Evolutionary conservation across 352 stramenopile genomes (phyloP).

Genomic region (Pythium inflatum): DNA sequence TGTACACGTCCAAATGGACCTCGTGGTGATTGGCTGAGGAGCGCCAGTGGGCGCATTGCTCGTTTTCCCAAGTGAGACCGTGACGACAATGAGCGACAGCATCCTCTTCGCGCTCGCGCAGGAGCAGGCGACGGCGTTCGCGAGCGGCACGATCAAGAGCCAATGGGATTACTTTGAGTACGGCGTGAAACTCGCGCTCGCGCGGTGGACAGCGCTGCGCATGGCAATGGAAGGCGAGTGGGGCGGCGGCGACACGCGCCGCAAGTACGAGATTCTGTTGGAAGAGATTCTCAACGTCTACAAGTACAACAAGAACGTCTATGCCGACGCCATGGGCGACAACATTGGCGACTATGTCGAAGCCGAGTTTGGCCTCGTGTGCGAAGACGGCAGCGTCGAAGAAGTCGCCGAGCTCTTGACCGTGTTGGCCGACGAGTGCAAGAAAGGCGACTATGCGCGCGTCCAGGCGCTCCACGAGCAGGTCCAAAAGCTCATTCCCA

Average conservation of each 20-base stretch:
- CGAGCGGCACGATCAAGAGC: conserved; percentile 59
- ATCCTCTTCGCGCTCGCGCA: conserved; percentile 59
- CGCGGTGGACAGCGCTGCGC: conserved; percentile 81
- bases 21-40: not conserved
- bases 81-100: conserved; percentile 65
- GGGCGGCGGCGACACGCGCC: conserved; percentile 76
- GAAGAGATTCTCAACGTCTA: conserved; percentile 80
- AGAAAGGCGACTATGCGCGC: conserved; percentile 69
- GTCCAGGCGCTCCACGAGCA: conserved; percentile 76
- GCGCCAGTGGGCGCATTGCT: too few relatives aligned
- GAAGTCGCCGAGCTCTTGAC: conserved; percentile 72
- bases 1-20: not conserved
- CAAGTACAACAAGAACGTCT: conserved; percentile 80
- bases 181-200: conserved; percentile 73
- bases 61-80: too few relatives aligned
- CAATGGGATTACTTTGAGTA: conserved; percentile 88
- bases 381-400: conserved; percentile 78
- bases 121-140: conserved; percentile 59
- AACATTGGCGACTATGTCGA: conserved; percentile 80
- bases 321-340: conserved; percentile 66
- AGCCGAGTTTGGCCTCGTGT: conserved; percentile 74
- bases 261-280: conserved; percentile 83
- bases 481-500: conserved; percentile 71
- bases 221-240: conserved; percentile 86
- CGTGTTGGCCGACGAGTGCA: conserved; percentile 75